phyloP scores from a whole-genome alignment of 2,329 filamentous ascomycete genomes.

The Neodidymelliopsis sp. region DNA sequence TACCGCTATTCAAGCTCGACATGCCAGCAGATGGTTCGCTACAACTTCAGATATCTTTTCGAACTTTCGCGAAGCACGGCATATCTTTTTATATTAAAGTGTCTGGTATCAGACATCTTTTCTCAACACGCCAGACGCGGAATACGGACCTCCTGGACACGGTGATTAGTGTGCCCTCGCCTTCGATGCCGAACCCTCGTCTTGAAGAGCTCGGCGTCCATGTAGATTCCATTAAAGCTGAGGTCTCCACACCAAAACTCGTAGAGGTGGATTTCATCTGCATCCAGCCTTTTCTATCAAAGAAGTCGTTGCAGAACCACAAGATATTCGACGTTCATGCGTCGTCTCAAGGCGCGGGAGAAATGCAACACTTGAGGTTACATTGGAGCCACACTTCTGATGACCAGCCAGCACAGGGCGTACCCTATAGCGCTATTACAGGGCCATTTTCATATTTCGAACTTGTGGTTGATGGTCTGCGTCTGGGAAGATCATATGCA shows the following conservation, averaged over 20 bases:
- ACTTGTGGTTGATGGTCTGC: slow-evolving; percentile 30
- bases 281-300: slow-evolving; percentile 9
- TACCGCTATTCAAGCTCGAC: slow-evolving; percentile 44
- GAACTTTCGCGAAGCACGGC: slow-evolving; percentile 3
- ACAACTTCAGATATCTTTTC: slow-evolving; percentile 23
- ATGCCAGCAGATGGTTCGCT: slow-evolving; percentile 41
- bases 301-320: background rate
- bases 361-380: slow-evolving; percentile 33
- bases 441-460: slow-evolving; percentile 47
- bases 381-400: slow-evolving; percentile 30
- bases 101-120: background rate
- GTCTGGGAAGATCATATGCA: slow-evolving; percentile 40
- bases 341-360: slow-evolving; percentile 17
- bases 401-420: background rate
- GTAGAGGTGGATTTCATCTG: slow-evolving; percentile 27
- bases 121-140: background rate
- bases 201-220: slow-evolving; percentile 38
- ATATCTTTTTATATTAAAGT: slow-evolving; percentile 3
- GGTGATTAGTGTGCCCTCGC: background rate
- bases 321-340: slow-evolving; percentile 2
- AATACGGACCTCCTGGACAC: background rate
- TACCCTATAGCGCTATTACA: slow-evolving; percentile 44
- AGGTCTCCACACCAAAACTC: slow-evolving; percentile 20
- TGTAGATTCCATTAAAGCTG: slow-evolving; percentile 9
- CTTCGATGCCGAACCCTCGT: slow-evolving; percentile 2